phyloP scores from a whole-genome alignment of 2,329 filamentous ascomycete species.

The Cordyceps pruinosa region DNA sequence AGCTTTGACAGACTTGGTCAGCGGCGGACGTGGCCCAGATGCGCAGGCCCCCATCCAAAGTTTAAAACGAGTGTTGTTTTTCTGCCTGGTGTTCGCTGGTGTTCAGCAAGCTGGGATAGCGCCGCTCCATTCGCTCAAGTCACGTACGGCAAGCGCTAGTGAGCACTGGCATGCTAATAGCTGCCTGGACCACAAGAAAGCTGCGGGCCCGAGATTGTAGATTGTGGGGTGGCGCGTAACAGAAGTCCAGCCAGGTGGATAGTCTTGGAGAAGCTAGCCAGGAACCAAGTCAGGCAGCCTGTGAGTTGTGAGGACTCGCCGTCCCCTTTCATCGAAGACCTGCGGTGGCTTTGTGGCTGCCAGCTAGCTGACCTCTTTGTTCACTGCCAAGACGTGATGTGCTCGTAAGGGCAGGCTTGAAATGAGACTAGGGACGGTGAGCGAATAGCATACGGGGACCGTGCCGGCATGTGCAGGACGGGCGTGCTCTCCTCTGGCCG shows the following conservation, averaged over 20 bases:
- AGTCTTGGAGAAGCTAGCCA: background rate
- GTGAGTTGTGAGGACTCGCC: background rate
- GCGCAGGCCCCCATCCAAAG: background rate
- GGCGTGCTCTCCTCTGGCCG: too few species aligned
- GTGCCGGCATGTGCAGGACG: background rate
- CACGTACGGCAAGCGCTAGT: too few species aligned
- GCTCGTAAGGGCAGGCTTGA: background rate
- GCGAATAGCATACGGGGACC: background rate
- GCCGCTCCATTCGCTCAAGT: too few species aligned
- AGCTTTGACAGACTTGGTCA: too few species aligned
- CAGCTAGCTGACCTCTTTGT: background rate
- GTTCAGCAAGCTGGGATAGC: too few species aligned
- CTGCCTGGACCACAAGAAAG: background rate
- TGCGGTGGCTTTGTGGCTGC: too few species aligned
- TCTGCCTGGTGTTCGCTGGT: too few species aligned
- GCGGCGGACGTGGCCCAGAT: background rate
- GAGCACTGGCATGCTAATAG: background rate
- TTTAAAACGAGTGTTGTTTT: too few species aligned
- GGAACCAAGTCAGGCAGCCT: background rate
- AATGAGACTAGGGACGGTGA: background rate
- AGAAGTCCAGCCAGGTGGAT: constrained; percentile 5
- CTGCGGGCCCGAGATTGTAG: constrained; percentile 3
- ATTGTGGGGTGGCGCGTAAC: constrained; percentile 13
- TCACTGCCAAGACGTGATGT: constrained; percentile 1
- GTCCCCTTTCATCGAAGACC: background rate